A percentile compares a stretch with the other conserved stretches of the same genome.
These are phyloP conservation scores for Schizonepeta tenuifolia DNA, from an alignment of 257 asterid species.

Conservation along the genomic window DNA sequence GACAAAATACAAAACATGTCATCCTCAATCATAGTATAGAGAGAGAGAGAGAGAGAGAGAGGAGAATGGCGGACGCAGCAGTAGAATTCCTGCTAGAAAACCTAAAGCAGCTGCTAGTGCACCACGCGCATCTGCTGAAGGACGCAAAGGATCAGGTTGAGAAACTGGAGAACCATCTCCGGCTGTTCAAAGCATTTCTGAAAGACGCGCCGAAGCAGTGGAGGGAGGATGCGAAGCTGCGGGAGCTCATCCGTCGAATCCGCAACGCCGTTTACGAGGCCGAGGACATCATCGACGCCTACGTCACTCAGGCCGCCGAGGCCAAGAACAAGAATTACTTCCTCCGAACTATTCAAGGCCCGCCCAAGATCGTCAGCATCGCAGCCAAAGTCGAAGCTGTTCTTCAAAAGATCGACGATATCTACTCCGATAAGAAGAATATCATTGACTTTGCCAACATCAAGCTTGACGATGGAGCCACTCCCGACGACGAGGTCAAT, in stretches of 20 bases:
- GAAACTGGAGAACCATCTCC: conserved; percentile 28
- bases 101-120: conserved; percentile 30
- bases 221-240: conserved; percentile 4
- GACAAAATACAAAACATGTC: too few species aligned
- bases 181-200: conserved; percentile 37
- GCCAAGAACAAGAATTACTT: conserved; percentile 23
- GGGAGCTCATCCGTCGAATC: conserved; percentile 22
- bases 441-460: conserved; percentile 1
- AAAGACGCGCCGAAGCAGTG: conserved; percentile 29
- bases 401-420: conserved; percentile 6
- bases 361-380: conserved; percentile 2
- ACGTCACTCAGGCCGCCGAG: conserved; percentile 34
- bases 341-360: background rate
- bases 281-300: conserved; percentile 38
- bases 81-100: conserved; percentile 38
- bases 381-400: conserved; percentile 28
- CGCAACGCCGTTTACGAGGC: conserved; percentile 37
- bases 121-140: conserved; percentile 25
- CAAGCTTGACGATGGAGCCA: conserved; percentile 16
- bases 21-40: background rate
- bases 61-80: conserved; percentile 35
- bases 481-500: conserved; percentile 22
- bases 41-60: background rate
- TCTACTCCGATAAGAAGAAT: conserved; percentile 8
- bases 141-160: conserved; percentile 26